phyloP scores from a whole-genome alignment of 495 filamentous ascomycete species.

The Amorphotheca resinae region DNA sequence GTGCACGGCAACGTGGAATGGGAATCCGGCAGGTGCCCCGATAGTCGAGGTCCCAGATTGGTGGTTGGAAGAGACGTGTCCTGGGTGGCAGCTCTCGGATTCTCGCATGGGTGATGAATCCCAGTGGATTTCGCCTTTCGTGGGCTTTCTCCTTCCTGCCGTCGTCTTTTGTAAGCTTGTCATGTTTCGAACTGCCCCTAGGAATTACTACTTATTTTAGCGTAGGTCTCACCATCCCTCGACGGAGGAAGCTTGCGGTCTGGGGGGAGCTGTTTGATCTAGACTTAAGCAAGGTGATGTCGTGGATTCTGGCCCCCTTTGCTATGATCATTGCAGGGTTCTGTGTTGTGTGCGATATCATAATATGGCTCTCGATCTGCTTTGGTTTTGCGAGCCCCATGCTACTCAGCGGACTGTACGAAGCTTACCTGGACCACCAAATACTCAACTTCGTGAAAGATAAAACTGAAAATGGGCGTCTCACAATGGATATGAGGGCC shows the following conservation, averaged over 20 bases:
- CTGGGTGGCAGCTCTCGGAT: constrained; percentile 17
- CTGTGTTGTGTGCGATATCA: constrained; percentile 12
- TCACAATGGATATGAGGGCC: constrained; percentile 10
- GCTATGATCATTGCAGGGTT: constrained; percentile 20
- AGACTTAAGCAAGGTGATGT: not conserved
- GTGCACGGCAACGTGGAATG: constrained; percentile 25
- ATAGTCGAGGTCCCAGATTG: constrained; percentile 13
- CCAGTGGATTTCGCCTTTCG: constrained; percentile 16
- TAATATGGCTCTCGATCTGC: constrained; percentile 13
- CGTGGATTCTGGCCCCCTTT: constrained; percentile 4
- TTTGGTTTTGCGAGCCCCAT: constrained; percentile 30
- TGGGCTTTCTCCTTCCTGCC: constrained; percentile 20
- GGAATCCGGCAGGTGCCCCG: constrained; percentile 22
- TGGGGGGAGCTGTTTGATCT: constrained; percentile 3
- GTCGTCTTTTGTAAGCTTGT: constrained; percentile 17
- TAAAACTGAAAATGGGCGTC: not conserved
- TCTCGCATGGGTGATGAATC: constrained; percentile 3
- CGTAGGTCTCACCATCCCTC: constrained; percentile 17
- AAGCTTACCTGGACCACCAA: constrained; percentile 27
- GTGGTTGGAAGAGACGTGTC: constrained; percentile 15
- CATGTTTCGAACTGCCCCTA: not conserved
- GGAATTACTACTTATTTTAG: not conserved
- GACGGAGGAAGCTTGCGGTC: constrained; percentile 4
- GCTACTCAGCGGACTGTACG: constrained; percentile 28
- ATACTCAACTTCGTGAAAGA: constrained; percentile 13